Base-by-base conservation (phyloP, 2,329 filamentous ascomycete species). In the Cladosporium sp. region DNA sequence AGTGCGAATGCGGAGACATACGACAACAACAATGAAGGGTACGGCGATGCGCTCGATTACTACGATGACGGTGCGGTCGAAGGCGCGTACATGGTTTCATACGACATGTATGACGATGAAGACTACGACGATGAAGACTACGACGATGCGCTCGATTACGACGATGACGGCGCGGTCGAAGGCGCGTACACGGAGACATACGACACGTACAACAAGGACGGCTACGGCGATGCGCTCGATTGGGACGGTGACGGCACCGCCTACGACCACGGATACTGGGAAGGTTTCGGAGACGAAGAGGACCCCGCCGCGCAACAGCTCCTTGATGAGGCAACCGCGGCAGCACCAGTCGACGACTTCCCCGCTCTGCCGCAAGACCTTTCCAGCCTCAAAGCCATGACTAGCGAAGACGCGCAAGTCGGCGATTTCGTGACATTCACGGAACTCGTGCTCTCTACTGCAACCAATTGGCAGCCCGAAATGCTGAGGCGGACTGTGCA, bases 381-480 rank as follows among this genome's bases (percentile, higher is more conserved):
- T 19, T 72, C 72, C 4, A 68, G 70, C 0, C 74, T 90, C 2
- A 73, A 81, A 1, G 53, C 62, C 2, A 69, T 90, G 1, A 61
- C 67, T 0, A 66, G 72, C 0, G 72, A 70, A 0, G 73, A 81
- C 28, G 76, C 78, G 4, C 72, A 74, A 53, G 62, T 72, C 0
- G 85, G 83, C 9, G 84, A 85, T 72, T 74, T 86, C 13, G 78
- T 91, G 56, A 81, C 82, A 0, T 91, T 85, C 80, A 84, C 84
- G 62, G 76, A 84, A 60, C 74, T 82, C 62, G 69, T 78, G 54
- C 73, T 86, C 63, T 82, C 83, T 22, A 74, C 78, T 49, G 75
- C 79, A 35, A 84, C 83, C 31, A 76, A 78, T 44, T 86, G 85
- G 84, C 76, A 84, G 56, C 87, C 87, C 0, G 75, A 80, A 54